Evolutionary conservation across 257 asterid genomes (phyloP), one percentile per base, ranked within the genome.

Genomic region (Prunella vulgaris): DNA sequence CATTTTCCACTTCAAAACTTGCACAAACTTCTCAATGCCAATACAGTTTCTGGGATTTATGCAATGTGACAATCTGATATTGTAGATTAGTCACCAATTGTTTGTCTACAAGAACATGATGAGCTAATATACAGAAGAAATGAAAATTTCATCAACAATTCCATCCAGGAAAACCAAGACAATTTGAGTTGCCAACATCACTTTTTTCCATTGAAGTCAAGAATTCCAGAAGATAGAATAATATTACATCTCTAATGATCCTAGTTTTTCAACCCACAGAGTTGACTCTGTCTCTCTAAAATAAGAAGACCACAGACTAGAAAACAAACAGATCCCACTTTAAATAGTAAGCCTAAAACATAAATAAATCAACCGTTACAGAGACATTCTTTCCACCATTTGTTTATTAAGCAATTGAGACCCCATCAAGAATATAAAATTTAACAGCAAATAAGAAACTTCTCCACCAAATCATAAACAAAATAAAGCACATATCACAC

Each of bases 341-440:
- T 13, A n/a, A 71, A 20, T 27, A 58, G 49, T 35, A 65, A 61
- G 56, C 60, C 51, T n/a, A 52, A 66, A 40, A 42, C 57, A 12
- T 32, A 46, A 28, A 76, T n/a, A 14, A n/a, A 67, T 42, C 64
- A 77, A 46, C 54, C 61, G 15, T 63, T 14, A 21, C 52, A 30
- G 20, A 13, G 9, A 10, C 22, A 24, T 17, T 7, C 40, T 35
- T 14, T 24, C 40, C 52, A 15, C 58, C 28, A 32, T 56, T 44
- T 46, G 3, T 42, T 33, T 30, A 63, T 38, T 62, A 14, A 69
- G 52, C 46, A 54, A 37, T n/a, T 27, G 25, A 3, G 68, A 59
- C 56, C 81, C 77, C 56, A 63, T 20, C 51, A 76, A 40, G 57
- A 68, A 60, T 13, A 61, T 21, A 68, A 57, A 60, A 33, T 3